Percentiles rank a stretch among this genome's conserved stretches.
Conservation (phyloP, 768 basidiomycete genomes). For the Rhizopogon vesiculosus region DNA sequence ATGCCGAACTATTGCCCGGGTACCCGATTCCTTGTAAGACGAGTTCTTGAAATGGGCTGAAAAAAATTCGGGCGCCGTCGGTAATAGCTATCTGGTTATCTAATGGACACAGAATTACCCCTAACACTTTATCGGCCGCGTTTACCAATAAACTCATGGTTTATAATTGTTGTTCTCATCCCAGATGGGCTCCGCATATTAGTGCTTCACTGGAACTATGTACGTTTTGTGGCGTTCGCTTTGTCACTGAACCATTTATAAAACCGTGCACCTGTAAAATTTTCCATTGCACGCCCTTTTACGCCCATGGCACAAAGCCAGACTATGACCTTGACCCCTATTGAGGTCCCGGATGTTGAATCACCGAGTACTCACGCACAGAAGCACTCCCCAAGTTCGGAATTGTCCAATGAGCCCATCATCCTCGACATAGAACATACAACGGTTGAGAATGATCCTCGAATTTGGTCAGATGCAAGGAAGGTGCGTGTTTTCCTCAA, state of each 20-base stretch:
- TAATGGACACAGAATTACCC: background rate
- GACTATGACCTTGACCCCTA: constrained; percentile 1
- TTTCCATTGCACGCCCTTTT: background rate
- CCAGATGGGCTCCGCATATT: too few species aligned
- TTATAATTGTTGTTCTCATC: background rate
- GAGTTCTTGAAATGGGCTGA: too few species aligned
- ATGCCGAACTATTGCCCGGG: background rate
- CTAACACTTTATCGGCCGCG: background rate
- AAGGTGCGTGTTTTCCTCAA: constrained; percentile 36
- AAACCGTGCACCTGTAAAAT: background rate
- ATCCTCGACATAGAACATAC: constrained; percentile 31
- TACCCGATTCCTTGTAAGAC: background rate
- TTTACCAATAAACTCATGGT: background rate
- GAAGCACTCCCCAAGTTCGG: background rate
- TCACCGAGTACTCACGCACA: background rate
- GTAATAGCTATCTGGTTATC: too few species aligned
- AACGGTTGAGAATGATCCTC: constrained; percentile 53
- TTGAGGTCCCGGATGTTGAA: background rate
- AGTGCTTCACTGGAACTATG: background rate
- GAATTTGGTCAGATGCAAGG: constrained; percentile 48
- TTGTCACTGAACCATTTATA: background rate
- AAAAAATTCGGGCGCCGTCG: too few species aligned
- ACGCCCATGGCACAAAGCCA: constrained; percentile 2
- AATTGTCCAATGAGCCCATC: background rate
- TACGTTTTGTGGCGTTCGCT: background rate